A percentile compares a stretch with the other conserved stretches of the same genome.
phyloP scores from a whole-genome alignment of 1,284 basidiomycete genomes.

The Exsudoporus floridanus region DNA sequence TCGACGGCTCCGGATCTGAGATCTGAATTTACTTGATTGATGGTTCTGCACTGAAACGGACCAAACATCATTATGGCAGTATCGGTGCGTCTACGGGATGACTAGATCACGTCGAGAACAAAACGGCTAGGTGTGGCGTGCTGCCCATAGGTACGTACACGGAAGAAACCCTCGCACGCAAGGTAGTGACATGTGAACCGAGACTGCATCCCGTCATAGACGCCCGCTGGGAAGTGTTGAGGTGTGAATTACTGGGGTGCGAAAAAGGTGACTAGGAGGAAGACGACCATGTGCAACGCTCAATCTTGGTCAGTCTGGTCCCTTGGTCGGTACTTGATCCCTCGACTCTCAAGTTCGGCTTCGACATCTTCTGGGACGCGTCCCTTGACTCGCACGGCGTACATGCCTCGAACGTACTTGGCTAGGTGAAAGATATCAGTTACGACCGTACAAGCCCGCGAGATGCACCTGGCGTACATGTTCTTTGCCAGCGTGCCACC shows the following conservation, averaged over 20 bases:
- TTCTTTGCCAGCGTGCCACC: conserved; percentile 93
- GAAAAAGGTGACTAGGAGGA: not conserved
- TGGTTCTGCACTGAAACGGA: not conserved
- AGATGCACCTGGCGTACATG: conserved; percentile 53
- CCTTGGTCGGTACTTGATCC: conserved; percentile 78
- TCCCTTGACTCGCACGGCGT: conserved; percentile 85
- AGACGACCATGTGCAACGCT: conserved; percentile 12
- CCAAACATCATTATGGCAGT: conserved; percentile 1
- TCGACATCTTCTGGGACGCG: conserved; percentile 85
- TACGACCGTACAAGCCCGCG: conserved; percentile 3
- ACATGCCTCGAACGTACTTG: conserved; percentile 84
- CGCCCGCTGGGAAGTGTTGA: not conserved
- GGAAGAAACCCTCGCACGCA: conserved; percentile 7
- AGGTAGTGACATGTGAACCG: conserved; percentile 22
- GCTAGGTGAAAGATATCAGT: conserved; percentile 45
- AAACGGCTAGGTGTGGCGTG: conserved; percentile 1
- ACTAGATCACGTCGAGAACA: not conserved
- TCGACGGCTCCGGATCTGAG: not conserved
- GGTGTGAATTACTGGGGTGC: not conserved
- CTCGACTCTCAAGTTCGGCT: conserved; percentile 68
- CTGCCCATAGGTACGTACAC: conserved; percentile 8
- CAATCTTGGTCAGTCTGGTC: conserved; percentile 74
- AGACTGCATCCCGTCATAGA: not conserved
- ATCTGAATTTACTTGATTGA: not conserved
- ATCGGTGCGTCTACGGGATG: conserved; percentile 14